A percentile compares a stretch with the other conserved stretches of the same genome.
These are phyloP conservation scores for Ascochyta pisi DNA, from an alignment of 2,329 filamentous ascomycete species.

Conservation along the genomic window DNA sequence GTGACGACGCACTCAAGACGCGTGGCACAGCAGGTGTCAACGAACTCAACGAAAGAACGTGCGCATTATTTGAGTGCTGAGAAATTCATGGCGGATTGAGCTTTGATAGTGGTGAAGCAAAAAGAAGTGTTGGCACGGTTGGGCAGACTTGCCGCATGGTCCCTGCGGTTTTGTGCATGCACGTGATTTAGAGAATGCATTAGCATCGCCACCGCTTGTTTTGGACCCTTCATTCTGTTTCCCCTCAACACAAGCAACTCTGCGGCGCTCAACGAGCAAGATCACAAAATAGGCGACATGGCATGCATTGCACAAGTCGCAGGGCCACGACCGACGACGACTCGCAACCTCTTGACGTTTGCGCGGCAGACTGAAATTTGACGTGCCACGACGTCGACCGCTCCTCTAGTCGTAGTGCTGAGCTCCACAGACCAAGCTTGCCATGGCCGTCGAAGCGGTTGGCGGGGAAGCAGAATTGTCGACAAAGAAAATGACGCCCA, in stretches of 20 bases:
- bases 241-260: conserved; percentile 6
- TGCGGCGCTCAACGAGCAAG: conserved; percentile 8
- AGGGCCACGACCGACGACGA: conserved; percentile 7
- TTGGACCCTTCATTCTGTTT: not conserved
- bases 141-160: not conserved
- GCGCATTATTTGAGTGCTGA: not conserved
- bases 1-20: conserved; percentile 3
- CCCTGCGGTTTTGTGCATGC: not conserved
- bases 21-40: conserved; percentile 10
- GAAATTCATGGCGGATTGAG: not conserved
- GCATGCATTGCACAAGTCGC: not conserved
- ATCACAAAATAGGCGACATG: not conserved
- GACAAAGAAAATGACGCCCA: conserved; percentile 26
- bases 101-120: not conserved
- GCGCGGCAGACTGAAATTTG: conserved; percentile 9
- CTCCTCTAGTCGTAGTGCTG: conserved; percentile 13
- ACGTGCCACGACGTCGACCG: conserved; percentile 19
- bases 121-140: not conserved
- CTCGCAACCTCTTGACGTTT: conserved; percentile 3
- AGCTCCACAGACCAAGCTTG: conserved; percentile 19
- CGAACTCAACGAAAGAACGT: not conserved
- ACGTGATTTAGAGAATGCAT: conserved; percentile 1
- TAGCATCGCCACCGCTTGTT: not conserved
- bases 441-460: conserved; percentile 19
- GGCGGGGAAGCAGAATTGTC: conserved; percentile 18